Evolutionary conservation across 176 grass and related monocot species (phyloP).

Genomic region (Paspalum notatum): DNA sequence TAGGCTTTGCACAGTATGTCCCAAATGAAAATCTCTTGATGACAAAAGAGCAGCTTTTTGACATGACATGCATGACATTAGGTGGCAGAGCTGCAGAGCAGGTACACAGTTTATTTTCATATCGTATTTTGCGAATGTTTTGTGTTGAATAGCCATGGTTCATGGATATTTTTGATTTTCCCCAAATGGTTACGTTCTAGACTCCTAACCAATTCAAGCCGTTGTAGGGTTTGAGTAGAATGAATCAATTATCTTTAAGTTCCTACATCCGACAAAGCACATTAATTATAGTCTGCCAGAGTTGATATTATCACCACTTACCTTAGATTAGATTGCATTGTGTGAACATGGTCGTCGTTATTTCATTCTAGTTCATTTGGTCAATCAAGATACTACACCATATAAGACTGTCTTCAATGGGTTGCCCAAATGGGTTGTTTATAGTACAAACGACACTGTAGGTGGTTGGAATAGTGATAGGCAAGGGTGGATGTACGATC

Average conservation of each 20-base stretch:
- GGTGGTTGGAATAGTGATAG: too few relatives aligned
- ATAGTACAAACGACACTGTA: too few relatives aligned
- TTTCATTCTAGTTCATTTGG: not conserved
- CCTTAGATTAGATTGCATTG: not conserved
- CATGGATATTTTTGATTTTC: slow-evolving; percentile 20
- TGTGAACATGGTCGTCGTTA: slow-evolving; percentile 13
- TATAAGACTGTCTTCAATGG: too few relatives aligned
- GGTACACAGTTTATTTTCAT: slow-evolving; percentile 46
- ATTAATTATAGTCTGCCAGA: not conserved
- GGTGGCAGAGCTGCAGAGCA: slow-evolving; percentile 94
- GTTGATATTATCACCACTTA: not conserved
- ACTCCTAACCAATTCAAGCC: not conserved
- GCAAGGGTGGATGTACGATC: too few relatives aligned
- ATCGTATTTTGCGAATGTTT: not conserved
- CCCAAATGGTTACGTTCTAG: not conserved
- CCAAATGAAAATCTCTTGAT: slow-evolving; percentile 95
- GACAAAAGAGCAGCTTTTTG: slow-evolving; percentile 98
- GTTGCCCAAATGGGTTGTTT: too few relatives aligned
- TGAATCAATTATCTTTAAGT: not conserved
- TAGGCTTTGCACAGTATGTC: slow-evolving; percentile 96
- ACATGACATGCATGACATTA: slow-evolving; percentile 99
- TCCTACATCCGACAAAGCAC: slow-evolving; percentile 10
- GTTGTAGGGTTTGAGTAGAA: slow-evolving; percentile 19
- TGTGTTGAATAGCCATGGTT: slow-evolving; percentile 28
- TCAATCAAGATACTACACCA: not conserved